Evolutionary conservation across 1,284 basidiomycete genomes (phyloP).

Genomic region (Clitocybe nebularis): DNA sequence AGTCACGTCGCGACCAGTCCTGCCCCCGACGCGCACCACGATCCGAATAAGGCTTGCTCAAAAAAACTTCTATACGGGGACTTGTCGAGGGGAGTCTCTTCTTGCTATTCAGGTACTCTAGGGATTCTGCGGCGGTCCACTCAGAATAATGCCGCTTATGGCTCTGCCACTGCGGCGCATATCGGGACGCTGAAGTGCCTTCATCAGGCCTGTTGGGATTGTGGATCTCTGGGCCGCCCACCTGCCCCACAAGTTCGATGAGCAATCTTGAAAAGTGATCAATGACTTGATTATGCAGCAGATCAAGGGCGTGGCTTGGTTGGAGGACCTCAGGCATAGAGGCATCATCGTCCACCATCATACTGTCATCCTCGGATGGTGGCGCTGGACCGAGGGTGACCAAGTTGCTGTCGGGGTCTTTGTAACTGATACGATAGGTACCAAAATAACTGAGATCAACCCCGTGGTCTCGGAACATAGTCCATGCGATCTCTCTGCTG

Average conservation of each 20-base stretch:
- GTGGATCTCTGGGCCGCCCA: slow-evolving; percentile 44
- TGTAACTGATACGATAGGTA: slow-evolving; percentile 32
- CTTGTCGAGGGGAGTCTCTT: slow-evolving; percentile 31
- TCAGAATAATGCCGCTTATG: slow-evolving; percentile 38
- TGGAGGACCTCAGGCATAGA: slow-evolving; percentile 19
- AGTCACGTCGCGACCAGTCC: slow-evolving; percentile 67
- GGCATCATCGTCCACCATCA: slow-evolving; percentile 59
- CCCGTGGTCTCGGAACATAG: slow-evolving; percentile 32
- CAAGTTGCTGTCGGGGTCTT: slow-evolving; percentile 20
- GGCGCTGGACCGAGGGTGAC: slow-evolving; percentile 6
- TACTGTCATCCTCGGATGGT: slow-evolving; percentile 42
- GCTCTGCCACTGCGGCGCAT: slow-evolving; percentile 50
- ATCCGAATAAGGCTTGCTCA: slow-evolving; percentile 42
- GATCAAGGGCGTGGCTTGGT: slow-evolving; percentile 57
- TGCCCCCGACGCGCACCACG: slow-evolving; percentile 54
- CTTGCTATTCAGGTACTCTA: slow-evolving; percentile 50
- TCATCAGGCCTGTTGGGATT: slow-evolving; percentile 21
- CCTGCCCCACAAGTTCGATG: slow-evolving; percentile 49
- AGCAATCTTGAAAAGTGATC: slow-evolving; percentile 64
- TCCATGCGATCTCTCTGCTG: slow-evolving; percentile 39
- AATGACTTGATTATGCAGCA: slow-evolving; percentile 64
- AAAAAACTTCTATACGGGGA: slow-evolving; percentile 47
- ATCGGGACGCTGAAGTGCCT: slow-evolving; percentile 37
- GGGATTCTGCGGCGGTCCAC: slow-evolving; percentile 53
- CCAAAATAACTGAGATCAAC: slow-evolving; percentile 32